phyloP scores from a whole-genome alignment of 257 asterid genomes.

The Agastache rugosa region DNA sequence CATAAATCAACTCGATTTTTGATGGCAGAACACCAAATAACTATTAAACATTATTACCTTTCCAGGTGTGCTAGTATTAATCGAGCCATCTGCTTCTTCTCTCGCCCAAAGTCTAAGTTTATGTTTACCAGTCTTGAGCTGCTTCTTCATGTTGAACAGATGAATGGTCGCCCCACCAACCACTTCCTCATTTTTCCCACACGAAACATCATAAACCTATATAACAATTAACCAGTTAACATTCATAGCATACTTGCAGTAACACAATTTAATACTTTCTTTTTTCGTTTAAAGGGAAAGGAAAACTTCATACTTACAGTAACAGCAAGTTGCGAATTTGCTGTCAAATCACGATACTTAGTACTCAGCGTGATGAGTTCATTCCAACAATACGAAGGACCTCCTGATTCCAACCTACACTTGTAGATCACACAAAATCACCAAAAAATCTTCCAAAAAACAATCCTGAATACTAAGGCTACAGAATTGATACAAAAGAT shows the following conservation, averaged over 20 bases:
- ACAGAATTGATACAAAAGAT: constrained; percentile 17
- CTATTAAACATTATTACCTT: constrained; percentile 52
- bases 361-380: constrained; percentile 94
- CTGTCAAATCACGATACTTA: constrained; percentile 91
- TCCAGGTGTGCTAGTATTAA: constrained; percentile 86
- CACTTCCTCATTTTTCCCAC: constrained; percentile 69
- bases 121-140: constrained; percentile 93
- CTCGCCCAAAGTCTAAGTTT: constrained; percentile 93
- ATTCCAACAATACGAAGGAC: constrained; percentile 87
- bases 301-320: constrained; percentile 58
- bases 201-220: constrained; percentile 91
- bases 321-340: constrained; percentile 81
- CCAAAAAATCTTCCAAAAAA: neutral
- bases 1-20: constrained; percentile 4
- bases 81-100: constrained; percentile 93
- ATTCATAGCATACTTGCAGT: neutral
- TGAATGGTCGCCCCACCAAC: constrained; percentile 97
- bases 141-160: constrained; percentile 86
- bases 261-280: neutral
- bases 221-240: constrained; percentile 18
- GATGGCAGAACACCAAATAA: constrained; percentile 8
- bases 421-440: constrained; percentile 25
- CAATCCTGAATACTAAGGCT: neutral
- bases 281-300: neutral
- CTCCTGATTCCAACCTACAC: constrained; percentile 82